Base-by-base conservation (phyloP, 805 yeast species). In the Hanseniaspora meyeri region DNA sequence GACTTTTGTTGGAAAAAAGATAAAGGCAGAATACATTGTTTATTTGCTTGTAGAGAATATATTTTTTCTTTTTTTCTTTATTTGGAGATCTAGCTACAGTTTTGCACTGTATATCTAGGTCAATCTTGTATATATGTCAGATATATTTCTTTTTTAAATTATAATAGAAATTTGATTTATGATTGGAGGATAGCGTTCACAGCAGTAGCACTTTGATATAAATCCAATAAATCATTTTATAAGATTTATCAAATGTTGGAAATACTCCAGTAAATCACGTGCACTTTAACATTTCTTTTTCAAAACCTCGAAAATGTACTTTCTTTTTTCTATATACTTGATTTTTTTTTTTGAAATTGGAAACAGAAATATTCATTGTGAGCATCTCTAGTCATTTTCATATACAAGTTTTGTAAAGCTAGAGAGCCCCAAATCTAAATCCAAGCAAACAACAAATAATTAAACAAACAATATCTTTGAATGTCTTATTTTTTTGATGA, bases 401-500 rank as follows among this genome's bases (percentile, higher is more conserved):
- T 24, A 24, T 24, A 5, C 27, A 4, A 5, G 27, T 24, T 24
- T 4, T 24, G 27, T 24, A 24, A 24, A 24, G 27, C 27, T 5
- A 24, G 27, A 24, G 5, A 24, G 27, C 27, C 3, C 27, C 27
- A 24, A 24, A 24, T 24, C 27, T 5, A 24, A 45, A 32, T 9
- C 38, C 20, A 31, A 8, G 9, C 3, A 45, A 27, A 27, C 12
- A 29, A 14, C 34, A 14, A 27, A 29, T 7, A 5, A 43, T 5
- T 39, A 4, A 31, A 42, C 24, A 24, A 14, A 42, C 32, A 29
- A 20, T 20, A 24, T 10, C n/a, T 20, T 19, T 19, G 19, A 46
- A 52, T 53, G 57, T 53, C 57, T n/a, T 53, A 53, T n/a, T 53
- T 53, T 32, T 53, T 53, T 46, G 46, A 53, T 39, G 57, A 53